Conservation (phyloP, 2,329 filamentous ascomycete genomes). For the Alternaria rosae region DNA sequence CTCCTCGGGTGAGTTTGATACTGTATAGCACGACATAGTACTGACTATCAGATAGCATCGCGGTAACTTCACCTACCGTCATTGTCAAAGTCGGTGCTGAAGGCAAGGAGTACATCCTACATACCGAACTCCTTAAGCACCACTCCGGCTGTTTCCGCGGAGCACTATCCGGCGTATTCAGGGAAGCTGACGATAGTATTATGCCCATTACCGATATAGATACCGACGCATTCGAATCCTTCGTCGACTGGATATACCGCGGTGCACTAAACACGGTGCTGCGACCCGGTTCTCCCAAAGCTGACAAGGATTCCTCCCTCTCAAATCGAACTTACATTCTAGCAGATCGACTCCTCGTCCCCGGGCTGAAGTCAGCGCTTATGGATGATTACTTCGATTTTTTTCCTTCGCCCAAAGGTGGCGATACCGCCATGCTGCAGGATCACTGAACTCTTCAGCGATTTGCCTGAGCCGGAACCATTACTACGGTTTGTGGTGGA, state of each 20-base stretch:
- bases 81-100: background rate
- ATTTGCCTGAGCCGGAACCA: background rate
- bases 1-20: background rate
- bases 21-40: too few relatives aligned
- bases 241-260: background rate
- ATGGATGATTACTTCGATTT: background rate
- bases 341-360: background rate
- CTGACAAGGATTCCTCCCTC: too few relatives aligned
- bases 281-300: too few relatives aligned
- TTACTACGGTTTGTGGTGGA: background rate
- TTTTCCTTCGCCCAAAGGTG: too few relatives aligned
- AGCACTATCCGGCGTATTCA: constrained; percentile 2
- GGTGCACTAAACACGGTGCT: too few relatives aligned
- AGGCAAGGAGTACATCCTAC: constrained; percentile 4
- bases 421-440: background rate
- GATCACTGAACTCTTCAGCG: background rate
- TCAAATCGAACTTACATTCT: background rate
- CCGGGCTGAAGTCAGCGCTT: background rate
- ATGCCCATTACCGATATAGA: background rate
- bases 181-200: background rate
- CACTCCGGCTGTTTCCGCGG: constrained; percentile 5
- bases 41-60: background rate
- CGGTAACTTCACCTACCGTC: background rate
- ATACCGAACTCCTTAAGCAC: background rate
- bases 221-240: background rate